These are phyloP conservation scores for Eucalyptus marginata DNA, from an alignment of 345 rosid species.

Conservation along the genomic window DNA sequence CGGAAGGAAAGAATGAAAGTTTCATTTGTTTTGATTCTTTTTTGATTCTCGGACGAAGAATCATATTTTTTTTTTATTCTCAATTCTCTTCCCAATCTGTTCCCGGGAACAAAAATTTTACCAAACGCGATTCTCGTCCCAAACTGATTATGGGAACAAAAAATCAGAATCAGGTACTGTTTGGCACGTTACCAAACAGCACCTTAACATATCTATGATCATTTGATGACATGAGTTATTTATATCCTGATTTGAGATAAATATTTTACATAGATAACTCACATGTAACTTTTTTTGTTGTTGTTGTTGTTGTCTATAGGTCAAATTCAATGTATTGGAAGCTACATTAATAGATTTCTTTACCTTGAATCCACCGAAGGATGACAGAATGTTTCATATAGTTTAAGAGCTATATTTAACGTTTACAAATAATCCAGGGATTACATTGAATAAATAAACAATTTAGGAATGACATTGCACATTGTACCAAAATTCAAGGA, in stretches of 20 bases:
- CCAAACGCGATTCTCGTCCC: too few species aligned
- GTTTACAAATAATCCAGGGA: not conserved
- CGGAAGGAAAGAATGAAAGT: too few species aligned
- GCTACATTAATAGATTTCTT: not conserved
- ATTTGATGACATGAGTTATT: not conserved
- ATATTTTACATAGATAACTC: not conserved
- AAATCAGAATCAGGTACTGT: too few species aligned
- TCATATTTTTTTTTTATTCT: too few species aligned
- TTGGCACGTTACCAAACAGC: too few species aligned
- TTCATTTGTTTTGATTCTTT: too few species aligned
- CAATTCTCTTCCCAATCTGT: too few species aligned
- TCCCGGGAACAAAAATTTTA: too few species aligned
- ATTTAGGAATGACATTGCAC: fast-evolving
- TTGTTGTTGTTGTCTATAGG: not conserved
- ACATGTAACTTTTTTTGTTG: not conserved
- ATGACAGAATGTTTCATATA: not conserved
- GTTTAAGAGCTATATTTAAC: not conserved
- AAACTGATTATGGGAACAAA: too few species aligned
- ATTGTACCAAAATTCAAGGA: fast-evolving
- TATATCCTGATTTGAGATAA: not conserved
- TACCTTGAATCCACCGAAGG: not conserved
- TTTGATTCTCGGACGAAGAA: too few species aligned
- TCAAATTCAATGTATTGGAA: not conserved
- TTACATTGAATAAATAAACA: not conserved
- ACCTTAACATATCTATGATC: not conserved